Evolutionary conservation across 129 eudicot genomes (phyloP), one percentile per base, ranked within the genome.

Genomic region (Lactuca saligna): DNA sequence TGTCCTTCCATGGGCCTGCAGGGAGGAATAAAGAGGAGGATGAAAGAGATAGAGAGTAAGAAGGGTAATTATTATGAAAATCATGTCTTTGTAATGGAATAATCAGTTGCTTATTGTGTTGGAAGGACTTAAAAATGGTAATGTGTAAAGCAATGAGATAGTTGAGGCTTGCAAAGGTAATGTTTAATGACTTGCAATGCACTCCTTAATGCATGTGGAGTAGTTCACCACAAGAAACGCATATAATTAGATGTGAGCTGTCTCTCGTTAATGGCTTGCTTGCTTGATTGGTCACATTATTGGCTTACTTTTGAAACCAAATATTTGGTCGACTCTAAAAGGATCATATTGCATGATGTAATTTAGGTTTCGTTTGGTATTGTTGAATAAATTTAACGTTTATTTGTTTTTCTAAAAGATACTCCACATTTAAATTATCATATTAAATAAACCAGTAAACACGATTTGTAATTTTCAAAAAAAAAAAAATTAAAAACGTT

Each of bases 141-240:
- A 61, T 74, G 80, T 76, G 88, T 83, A 88, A 91, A 88, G 96
- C 96, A 85, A 84, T 84, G 63, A 73, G 71, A 63, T 76, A 39
- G 63, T 60, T 44, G 55, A 74, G 59, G 62, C 46, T 72, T 72
- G 75, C 66, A 57, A 82, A 82, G 88, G 78, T 63, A 35, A 70
- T 57, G 85, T 55, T 42, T 78, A 76, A 75, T 79, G 78, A 80
- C 87, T 83, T 74, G 72, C 75, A 69, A 66, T 3, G 59, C 74
- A 79, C 72, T 67, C 63, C 44, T 55, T 53, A 42, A 61, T 70
- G 59, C 54, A 70, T 65, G 65, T 78, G 68, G 56, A 63, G 49
- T 37, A 35, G 66, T 70, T 51, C 32, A 66, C 66, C 37, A 63
- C 71, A 76, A 76, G 75, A 62, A 76, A 68, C 57, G 32, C 7